phyloP scores from a whole-genome alignment of 371 early-diverging fungal genomes.

The Rhizopus sp. region DNA sequence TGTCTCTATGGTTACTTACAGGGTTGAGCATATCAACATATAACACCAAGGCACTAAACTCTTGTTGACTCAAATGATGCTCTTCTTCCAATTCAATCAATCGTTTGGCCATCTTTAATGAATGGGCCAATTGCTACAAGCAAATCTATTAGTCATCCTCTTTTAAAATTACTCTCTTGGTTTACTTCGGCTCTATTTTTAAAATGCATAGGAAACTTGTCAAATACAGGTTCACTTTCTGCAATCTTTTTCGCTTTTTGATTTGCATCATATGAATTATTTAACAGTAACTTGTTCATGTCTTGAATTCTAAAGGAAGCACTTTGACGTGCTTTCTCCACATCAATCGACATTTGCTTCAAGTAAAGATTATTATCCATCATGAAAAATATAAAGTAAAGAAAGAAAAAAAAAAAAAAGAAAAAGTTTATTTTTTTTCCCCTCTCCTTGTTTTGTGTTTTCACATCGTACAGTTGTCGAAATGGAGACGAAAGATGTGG shows the following conservation, averaged over 20 bases:
- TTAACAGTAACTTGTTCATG: slow-evolving; percentile 43
- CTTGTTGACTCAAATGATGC: slow-evolving; percentile 32
- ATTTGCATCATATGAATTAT: slow-evolving; percentile 33
- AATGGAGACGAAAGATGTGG: too few species aligned
- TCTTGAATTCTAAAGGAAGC: slow-evolving; percentile 41
- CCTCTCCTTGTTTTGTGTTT: too few species aligned
- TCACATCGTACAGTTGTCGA: too few species aligned
- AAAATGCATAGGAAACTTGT: slow-evolving; percentile 32
- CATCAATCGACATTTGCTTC: slow-evolving; percentile 41
- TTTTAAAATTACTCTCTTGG: not conserved
- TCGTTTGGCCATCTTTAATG: slow-evolving; percentile 32
- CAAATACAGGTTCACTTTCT: slow-evolving; percentile 51
- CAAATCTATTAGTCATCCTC: not conserved
- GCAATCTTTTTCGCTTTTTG: slow-evolving; percentile 35
- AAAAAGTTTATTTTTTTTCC: slow-evolving; percentile 3
- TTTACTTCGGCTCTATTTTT: slow-evolving; percentile 44
- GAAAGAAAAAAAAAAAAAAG: slow-evolving; percentile 4
- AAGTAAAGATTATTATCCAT: slow-evolving; percentile 34
- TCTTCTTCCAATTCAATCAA: slow-evolving; percentile 45
- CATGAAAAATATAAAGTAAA: not conserved
- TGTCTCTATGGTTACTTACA: slow-evolving; percentile 28
- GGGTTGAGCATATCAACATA: slow-evolving; percentile 45
- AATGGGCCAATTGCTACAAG: slow-evolving; percentile 35
- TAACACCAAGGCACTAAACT: slow-evolving; percentile 27
- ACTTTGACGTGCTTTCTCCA: slow-evolving; percentile 51